Conservation (phyloP, 805 yeast species). For the Lipomyces oligophaga region DNA sequence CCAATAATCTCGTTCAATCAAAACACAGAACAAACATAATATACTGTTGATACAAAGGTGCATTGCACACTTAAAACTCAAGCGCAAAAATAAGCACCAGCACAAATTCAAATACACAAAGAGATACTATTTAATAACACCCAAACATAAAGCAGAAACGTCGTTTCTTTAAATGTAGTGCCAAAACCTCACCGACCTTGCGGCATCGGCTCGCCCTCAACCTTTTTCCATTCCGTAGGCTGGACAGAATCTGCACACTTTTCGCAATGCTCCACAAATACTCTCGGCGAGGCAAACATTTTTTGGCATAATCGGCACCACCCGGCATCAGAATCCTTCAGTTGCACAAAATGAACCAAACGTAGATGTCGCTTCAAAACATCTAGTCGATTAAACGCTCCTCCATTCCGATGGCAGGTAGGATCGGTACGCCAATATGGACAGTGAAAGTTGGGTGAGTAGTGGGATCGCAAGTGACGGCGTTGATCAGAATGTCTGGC, state of each 20-base stretch:
- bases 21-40: too few species aligned
- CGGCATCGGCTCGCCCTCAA: constrained; percentile 20
- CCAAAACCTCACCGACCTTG: too few species aligned
- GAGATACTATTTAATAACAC: too few species aligned
- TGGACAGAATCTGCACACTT: constrained; percentile 50
- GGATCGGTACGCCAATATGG: constrained; percentile 69
- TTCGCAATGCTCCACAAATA: constrained; percentile 61
- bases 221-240: constrained; percentile 29
- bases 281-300: constrained; percentile 51
- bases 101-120: too few species aligned
- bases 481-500: constrained; percentile 65
- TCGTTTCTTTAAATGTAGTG: too few species aligned
- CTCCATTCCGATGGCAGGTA: constrained; percentile 72
- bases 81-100: too few species aligned
- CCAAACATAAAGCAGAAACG: too few species aligned
- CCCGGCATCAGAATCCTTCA: constrained; percentile 52
- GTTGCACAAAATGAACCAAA: constrained; percentile 60
- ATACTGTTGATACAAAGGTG: too few species aligned
- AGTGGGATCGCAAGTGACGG: constrained; percentile 64
- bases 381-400: constrained; percentile 69
- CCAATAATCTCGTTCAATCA: too few species aligned
- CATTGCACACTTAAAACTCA: too few species aligned
- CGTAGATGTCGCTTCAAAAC: constrained; percentile 69
- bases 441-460: constrained; percentile 62
- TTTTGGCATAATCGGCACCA: constrained; percentile 64